Evolutionary conservation across 805 yeast genomes (phyloP), one percentile per base, ranked within the genome.

Genomic region (Candida mattraensis): DNA sequence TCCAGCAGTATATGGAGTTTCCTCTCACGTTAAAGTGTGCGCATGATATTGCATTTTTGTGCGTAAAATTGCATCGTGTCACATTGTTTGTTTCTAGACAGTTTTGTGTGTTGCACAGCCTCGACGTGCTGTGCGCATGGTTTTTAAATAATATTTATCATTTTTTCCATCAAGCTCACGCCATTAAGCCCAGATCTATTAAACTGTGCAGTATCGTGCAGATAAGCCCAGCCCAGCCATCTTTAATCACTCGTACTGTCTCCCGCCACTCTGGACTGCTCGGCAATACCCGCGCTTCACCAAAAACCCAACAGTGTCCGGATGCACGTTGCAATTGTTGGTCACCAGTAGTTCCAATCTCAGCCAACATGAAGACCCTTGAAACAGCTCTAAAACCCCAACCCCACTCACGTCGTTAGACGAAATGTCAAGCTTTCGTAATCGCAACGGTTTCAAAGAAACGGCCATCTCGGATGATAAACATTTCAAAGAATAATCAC

Each of bases 341-440:
- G 45, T 39, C 1, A 30, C 29, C 18, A 54, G 30, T 5, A 28
- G 39, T 9, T 40, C 43, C 7, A 52, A 31, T 8, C 41, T 21
- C 7, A 53, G 34, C 45, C 44, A 45, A 9, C 48, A 35, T 1
- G 35, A 25, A 15, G 37, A 36, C 10, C 28, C 24, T 23, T 42
- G 45, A 61, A 69, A 54, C 28, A 53, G 33, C 2, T 45, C 51
- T 12, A 50, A 20, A 26, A 37, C 27, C 1, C 57, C 60, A 16
- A 51, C 47, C 2, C 58, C 56, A 5, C 50, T 49, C 8, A 54
- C 39, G 15, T 39, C 41, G 36, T 52, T 53, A 6, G 24, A 24
- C 8, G 60, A 51, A 2, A 54, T 20, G 24, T 50, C 45, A 13
- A 54, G 28, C 3, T 7, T 6, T 5, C 39, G 27, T 16, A 54